phyloP scores from a whole-genome alignment of 108 stramenopile genomes.

The Cylindrotheca fusiformis region DNA sequence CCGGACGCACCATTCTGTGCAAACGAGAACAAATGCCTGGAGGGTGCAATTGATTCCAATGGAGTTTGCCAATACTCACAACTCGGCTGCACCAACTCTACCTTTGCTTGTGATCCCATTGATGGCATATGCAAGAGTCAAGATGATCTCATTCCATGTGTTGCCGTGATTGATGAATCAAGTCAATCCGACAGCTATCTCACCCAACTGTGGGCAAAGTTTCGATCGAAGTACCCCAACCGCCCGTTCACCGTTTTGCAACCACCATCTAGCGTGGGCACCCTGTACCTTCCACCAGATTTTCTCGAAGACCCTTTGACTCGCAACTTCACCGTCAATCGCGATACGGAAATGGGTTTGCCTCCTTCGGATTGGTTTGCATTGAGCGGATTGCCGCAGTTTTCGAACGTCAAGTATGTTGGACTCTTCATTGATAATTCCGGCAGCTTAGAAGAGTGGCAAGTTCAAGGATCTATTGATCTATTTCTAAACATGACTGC shows the following conservation, averaged over 20 bases:
- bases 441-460: not conserved
- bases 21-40: not conserved
- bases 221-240: not conserved
- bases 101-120: not conserved
- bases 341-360: not conserved
- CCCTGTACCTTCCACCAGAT: not conserved
- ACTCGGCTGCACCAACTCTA: not conserved
- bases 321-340: not conserved
- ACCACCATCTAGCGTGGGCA: not conserved
- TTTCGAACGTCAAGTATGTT: not conserved
- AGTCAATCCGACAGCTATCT: not conserved
- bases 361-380: not conserved
- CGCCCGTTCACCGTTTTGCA: not conserved
- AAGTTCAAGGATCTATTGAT: not conserved
- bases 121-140: not conserved
- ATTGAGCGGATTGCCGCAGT: not conserved
- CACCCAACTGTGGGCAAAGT: not conserved
- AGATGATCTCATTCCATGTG: not conserved
- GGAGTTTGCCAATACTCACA: not conserved
- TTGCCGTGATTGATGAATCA: not conserved
- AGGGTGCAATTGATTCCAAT: not conserved
- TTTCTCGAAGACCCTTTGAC: not conserved
- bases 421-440: not conserved
- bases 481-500: not conserved
- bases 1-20: not conserved